phyloP scores from a whole-genome alignment of 352 stramenopile genomes.

The Thraustochytrium striatum region DNA sequence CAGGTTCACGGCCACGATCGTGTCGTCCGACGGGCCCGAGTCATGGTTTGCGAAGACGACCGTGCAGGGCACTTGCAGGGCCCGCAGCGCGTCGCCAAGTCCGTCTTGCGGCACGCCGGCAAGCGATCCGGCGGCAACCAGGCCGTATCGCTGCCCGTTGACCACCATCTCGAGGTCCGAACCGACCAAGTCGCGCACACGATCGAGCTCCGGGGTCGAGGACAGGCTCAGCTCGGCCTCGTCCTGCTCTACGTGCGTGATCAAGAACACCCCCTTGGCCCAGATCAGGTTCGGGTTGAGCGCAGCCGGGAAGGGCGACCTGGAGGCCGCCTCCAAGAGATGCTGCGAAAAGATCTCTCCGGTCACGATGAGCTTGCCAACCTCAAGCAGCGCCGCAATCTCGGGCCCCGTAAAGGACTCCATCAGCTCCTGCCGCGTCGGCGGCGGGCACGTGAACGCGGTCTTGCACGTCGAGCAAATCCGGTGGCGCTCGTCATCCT shows the following conservation, averaged over 20 bases:
- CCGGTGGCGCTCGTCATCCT: conserved; percentile 55
- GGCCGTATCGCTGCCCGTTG: not conserved
- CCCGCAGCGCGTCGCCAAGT: not conserved
- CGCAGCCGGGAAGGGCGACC: not conserved
- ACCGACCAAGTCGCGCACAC: conserved; percentile 27
- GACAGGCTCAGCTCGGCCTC: conserved; percentile 9
- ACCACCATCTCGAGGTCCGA: conserved; percentile 1
- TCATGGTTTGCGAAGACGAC: not conserved
- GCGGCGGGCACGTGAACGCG: conserved; percentile 54
- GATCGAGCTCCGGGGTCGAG: not conserved
- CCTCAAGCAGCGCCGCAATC: conserved; percentile 54
- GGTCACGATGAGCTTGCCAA: conserved; percentile 54
- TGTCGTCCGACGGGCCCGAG: conserved; percentile 40
- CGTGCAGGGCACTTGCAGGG: conserved; percentile 26
- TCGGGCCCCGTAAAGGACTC: conserved; percentile 56
- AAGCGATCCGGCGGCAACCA: conserved; percentile 22
- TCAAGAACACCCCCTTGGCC: conserved; percentile 53
- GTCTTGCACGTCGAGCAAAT: conserved; percentile 56
- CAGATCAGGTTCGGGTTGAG: conserved; percentile 50
- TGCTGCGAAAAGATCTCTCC: conserved; percentile 52
- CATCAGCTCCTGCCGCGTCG: conserved; percentile 56
- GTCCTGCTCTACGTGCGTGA: conserved; percentile 50
- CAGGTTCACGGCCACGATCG: conserved; percentile 55
- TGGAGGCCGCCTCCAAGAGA: conserved; percentile 42
- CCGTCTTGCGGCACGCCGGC: not conserved